Base-by-base conservation (phyloP, 768 basidiomycete species). In the Mycena alexandri region DNA sequence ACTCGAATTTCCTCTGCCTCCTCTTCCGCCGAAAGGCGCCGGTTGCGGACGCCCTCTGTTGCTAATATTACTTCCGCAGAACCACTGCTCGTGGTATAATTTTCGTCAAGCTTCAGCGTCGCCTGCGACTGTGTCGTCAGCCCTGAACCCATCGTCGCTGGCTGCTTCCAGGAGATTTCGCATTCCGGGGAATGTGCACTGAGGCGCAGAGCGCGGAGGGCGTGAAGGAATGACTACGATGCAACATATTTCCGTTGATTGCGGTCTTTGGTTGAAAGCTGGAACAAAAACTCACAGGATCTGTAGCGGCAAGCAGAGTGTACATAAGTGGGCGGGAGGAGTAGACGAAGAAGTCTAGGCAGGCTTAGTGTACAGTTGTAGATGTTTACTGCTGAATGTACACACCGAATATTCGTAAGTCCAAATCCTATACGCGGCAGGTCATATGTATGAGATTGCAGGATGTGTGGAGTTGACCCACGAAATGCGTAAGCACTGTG, bases 191-290 rank as follows among this genome's bases (percentile, higher is more conserved):
- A 29, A 29, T 29, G 29, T 29, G 29, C 29, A 29, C 29, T 29
- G 29, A 6, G 43, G 44, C 44, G 16, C 47, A 48, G 22, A 11
- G 47, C 22, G 47, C 21, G 52, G 3, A 53, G 4, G 33, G 52
- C 52, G 10, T 29, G 52, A 12, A 53, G 29, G 52, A 53, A 53
- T 16, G 52, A 36, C 33, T 53, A 21, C 12, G 47, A 48, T 24
- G 5, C 11, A 48, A 29, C 29, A 29, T 29, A 29, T 22, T 22
- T 48, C 2, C 22, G 22, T 24, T 22, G 29, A 6, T 29, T 29
- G 6, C 29, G 29, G 29, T 29, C 29, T 29, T 29, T 14, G n/a
- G 44, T 19, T n/a, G 44, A 17, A 8, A n/a, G 21, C 10, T 12
- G 47, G 9, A 10, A 24, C 13, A 24, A 48, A 24, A 3, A 36